phyloP scores from a whole-genome alignment of 2,329 filamentous ascomycete species.

The Fusarium staphyleae region DNA sequence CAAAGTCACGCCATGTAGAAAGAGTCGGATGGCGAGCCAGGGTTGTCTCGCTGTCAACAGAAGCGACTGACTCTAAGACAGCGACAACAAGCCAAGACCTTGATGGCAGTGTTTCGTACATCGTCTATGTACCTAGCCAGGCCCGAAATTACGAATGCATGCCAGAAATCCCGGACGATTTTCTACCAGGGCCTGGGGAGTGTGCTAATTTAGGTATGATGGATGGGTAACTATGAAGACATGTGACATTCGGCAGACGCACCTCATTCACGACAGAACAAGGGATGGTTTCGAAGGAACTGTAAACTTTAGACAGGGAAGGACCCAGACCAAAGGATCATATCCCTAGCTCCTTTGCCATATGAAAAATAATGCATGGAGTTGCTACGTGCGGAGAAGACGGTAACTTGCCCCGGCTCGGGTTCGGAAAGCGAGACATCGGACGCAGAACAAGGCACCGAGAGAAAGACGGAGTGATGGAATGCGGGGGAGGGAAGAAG shows the following conservation, averaged over 20 bases:
- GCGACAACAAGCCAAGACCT: neutral
- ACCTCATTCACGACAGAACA: slow-evolving; percentile 17
- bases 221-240: neutral
- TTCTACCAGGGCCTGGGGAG: neutral
- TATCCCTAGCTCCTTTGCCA: neutral
- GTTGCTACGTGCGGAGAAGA: neutral
- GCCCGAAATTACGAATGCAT: neutral
- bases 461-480: slow-evolving; percentile 1
- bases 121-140: neutral
- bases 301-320: slow-evolving; percentile 1
- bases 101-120: neutral
- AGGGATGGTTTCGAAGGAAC: neutral
- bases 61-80: no score
- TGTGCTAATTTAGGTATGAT: neutral
- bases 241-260: slow-evolving; percentile 34
- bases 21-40: neutral
- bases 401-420: slow-evolving; percentile 14
- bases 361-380: no score
- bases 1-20: neutral
- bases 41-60: neutral
- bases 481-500: slow-evolving; percentile 20
- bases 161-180: neutral
- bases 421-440: slow-evolving; percentile 2
- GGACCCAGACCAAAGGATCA: neutral
- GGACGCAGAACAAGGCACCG: neutral